Conservation (phyloP, 768 basidiomycete species). For the Amanita pallidorosea region DNA sequence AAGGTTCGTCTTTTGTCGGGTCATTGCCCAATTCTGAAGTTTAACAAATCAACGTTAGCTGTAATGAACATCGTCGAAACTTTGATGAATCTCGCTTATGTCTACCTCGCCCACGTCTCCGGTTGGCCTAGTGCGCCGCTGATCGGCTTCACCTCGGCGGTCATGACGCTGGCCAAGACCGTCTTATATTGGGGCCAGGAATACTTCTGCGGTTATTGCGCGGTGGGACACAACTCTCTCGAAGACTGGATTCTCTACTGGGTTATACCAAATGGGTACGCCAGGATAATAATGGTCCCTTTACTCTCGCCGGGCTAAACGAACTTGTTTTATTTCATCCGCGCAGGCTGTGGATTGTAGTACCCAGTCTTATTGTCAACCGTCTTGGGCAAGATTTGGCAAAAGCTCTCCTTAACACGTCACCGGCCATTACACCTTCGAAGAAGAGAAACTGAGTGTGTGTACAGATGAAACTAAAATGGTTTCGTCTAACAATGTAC, state of each 20-base stretch:
- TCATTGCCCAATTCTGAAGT: neutral
- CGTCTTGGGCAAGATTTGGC: slow-evolving; percentile 56
- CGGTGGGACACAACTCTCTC: slow-evolving; percentile 62
- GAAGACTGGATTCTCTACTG: slow-evolving; percentile 45
- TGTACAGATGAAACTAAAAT: no score
- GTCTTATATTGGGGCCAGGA: slow-evolving; percentile 75
- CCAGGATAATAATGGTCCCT: neutral
- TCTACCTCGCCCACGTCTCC: slow-evolving; percentile 62
- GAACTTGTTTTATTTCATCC: neutral
- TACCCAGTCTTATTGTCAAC: slow-evolving; percentile 51
- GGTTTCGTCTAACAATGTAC: no score
- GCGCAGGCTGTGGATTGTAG: slow-evolving; percentile 62
- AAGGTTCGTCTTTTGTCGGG: slow-evolving; percentile 36
- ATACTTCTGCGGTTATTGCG: slow-evolving; percentile 64
- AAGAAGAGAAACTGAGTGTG: slow-evolving; percentile 2
- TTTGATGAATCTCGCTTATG: slow-evolving; percentile 57
- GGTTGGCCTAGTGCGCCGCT: slow-evolving; percentile 57
- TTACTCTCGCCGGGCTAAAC: neutral
- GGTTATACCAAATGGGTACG: slow-evolving; percentile 75
- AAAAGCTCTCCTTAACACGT: slow-evolving; percentile 21
- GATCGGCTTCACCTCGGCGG: slow-evolving; percentile 58
- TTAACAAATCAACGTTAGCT: slow-evolving; percentile 31
- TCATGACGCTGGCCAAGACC: slow-evolving; percentile 84
- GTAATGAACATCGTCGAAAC: slow-evolving; percentile 74
- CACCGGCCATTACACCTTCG: slow-evolving; percentile 7